A percentile compares a stretch with the other conserved stretches of the same genome.
phyloP scores from a whole-genome alignment of 2,329 filamentous ascomycete species.

The Ophiocordyceps polyrhachis-furcata region DNA sequence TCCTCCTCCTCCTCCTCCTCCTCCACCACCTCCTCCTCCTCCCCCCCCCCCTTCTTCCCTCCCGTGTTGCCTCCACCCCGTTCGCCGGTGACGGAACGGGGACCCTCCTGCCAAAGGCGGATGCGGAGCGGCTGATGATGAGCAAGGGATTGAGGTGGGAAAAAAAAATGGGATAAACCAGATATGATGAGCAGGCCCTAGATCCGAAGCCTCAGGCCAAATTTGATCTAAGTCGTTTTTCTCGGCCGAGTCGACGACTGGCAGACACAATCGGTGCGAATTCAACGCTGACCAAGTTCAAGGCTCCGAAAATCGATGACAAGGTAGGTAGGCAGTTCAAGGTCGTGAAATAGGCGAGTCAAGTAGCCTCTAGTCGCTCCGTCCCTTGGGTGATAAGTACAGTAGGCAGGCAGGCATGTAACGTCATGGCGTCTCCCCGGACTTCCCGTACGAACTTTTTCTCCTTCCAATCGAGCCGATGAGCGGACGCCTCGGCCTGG shows the following conservation, averaged over 20 bases:
- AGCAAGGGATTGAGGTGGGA: too few species aligned
- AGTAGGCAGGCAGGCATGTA: background rate
- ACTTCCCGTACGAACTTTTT: background rate
- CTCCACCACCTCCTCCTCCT: background rate
- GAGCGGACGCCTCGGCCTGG: background rate
- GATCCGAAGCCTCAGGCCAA: background rate
- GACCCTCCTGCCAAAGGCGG: background rate
- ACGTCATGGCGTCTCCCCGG: background rate
- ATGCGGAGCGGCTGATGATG: background rate
- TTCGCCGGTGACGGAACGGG: background rate
- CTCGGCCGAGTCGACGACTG: background rate
- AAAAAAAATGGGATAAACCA: background rate
- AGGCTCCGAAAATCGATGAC: background rate
- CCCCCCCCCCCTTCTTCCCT: background rate
- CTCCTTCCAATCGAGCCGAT: background rate
- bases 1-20: background rate
- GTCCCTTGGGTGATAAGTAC: background rate
- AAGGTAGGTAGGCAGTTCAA: too few species aligned
- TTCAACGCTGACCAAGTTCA: background rate
- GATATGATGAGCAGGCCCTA: background rate
- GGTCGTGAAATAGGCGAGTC: background rate
- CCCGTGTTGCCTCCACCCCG: background rate
- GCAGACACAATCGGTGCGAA: background rate
- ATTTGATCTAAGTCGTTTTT: background rate
- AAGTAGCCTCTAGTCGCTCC: background rate